Percentiles rank a stretch among this genome's conserved stretches.
Conservation (phyloP, 768 basidiomycete species). For the Auricularia cornea region DNA sequence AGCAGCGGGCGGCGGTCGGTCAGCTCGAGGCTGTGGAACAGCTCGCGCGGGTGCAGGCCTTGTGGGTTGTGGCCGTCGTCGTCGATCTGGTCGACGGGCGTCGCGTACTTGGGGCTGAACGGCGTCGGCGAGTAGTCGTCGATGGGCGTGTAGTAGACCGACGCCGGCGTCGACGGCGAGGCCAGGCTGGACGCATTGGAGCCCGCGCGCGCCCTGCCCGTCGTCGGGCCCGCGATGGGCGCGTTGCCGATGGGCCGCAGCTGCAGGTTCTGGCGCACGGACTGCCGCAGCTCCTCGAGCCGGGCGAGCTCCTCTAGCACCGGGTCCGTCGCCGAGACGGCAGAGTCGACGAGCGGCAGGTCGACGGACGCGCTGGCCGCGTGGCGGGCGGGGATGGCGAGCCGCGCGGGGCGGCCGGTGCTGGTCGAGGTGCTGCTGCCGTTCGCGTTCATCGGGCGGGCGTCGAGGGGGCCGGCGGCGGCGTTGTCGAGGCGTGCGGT, state of each 20-base stretch:
- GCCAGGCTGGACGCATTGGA: background rate
- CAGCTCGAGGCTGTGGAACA: constrained; percentile 24
- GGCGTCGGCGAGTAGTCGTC: constrained; percentile 25
- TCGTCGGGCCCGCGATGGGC: background rate
- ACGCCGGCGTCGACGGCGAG: constrained; percentile 13
- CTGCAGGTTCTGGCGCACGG: background rate
- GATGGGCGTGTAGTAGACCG: constrained; percentile 47
- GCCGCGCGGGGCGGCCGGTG: background rate
- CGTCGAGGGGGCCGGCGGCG: background rate
- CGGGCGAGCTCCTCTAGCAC: background rate
- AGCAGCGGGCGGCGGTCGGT: constrained; percentile 49
- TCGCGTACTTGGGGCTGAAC: constrained; percentile 21
- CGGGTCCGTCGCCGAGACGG: background rate
- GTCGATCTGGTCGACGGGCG: background rate
- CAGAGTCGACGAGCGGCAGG: background rate
- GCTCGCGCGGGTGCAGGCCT: background rate
- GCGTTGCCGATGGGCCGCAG: background rate
- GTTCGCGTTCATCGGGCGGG: background rate
- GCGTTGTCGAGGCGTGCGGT: background rate
- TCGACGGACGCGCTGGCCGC: background rate
- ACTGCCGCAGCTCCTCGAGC: background rate
- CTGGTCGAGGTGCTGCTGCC: background rate
- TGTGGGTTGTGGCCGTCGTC: background rate
- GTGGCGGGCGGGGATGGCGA: background rate
- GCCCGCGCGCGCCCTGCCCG: background rate